phyloP scores from a whole-genome alignment of 2,329 filamentous ascomycete species.

The Scedosporium dehoogii region DNA sequence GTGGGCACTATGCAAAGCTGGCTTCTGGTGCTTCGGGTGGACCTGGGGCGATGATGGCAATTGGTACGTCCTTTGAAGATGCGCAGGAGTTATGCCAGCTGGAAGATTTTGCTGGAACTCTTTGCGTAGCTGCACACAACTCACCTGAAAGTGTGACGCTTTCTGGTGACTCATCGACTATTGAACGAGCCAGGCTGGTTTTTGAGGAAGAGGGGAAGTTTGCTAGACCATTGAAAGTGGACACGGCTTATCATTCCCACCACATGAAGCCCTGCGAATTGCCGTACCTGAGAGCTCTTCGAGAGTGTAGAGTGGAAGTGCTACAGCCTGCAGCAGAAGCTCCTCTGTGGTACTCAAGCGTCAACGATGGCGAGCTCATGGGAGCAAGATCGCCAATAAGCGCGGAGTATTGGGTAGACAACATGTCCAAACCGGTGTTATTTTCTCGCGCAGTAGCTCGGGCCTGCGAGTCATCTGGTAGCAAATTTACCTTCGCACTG shows the following conservation, averaged over 20 bases:
- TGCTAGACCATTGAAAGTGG: conserved; percentile 12
- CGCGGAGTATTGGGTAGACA: conserved; percentile 16
- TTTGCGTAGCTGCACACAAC: conserved; percentile 17
- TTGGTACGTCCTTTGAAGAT: conserved; percentile 13
- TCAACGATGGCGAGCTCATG: conserved; percentile 4
- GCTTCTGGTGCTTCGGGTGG: neutral
- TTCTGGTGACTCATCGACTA: conserved; percentile 12
- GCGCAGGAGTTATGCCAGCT: conserved; percentile 9
- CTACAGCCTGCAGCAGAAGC: neutral
- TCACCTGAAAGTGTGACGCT: conserved; percentile 14
- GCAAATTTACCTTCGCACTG: conserved; percentile 1
- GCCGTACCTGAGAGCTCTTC: conserved; percentile 9
- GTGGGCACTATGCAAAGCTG: conserved; percentile 7
- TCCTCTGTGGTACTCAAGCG: conserved; percentile 13
- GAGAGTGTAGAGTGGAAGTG: conserved; percentile 1
- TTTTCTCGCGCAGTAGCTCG: conserved; percentile 14
- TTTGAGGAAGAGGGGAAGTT: conserved; percentile 12
- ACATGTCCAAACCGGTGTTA: conserved; percentile 15
- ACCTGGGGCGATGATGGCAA: conserved; percentile 16
- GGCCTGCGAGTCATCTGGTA: neutral
- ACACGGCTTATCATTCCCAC: conserved; percentile 12
- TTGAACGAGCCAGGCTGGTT: conserved; percentile 9
- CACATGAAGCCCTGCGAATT: conserved; percentile 9
- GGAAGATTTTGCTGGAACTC: conserved; percentile 11
- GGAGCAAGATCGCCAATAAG: neutral